phyloP scores from a whole-genome alignment of 495 filamentous ascomycete species.

The Penicillium maclennaniae region DNA sequence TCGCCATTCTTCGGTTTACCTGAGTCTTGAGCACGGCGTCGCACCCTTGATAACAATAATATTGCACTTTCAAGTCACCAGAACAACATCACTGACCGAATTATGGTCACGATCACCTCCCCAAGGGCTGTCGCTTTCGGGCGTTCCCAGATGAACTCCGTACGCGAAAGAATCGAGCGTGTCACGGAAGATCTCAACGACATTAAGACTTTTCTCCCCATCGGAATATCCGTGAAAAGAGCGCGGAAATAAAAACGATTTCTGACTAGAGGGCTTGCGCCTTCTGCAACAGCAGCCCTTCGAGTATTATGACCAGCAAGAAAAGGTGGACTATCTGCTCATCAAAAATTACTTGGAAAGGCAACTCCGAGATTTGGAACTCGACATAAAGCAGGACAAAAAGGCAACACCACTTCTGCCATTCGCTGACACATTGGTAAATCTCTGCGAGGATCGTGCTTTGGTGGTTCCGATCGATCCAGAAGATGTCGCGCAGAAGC shows the following conservation, averaged over 20 bases:
- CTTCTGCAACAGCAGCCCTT: constrained; percentile 19
- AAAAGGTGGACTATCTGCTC: constrained; percentile 41
- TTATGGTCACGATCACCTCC: constrained; percentile 2
- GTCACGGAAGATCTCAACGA: constrained; percentile 17
- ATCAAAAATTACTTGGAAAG: constrained; percentile 38
- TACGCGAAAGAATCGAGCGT: constrained; percentile 18
- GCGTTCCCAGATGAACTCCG: neutral
- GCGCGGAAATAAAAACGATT: constrained; percentile 2
- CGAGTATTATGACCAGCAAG: constrained; percentile 32
- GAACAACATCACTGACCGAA: neutral
- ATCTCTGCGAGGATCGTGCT: constrained; percentile 40
- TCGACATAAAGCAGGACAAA: constrained; percentile 31
- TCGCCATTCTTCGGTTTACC: neutral
- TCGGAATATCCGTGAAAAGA: constrained; percentile 10
- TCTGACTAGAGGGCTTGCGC: constrained; percentile 7
- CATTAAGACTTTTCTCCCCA: constrained; percentile 12
- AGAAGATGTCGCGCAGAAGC: constrained; percentile 28
- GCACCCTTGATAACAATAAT: neutral
- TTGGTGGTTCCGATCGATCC: constrained; percentile 30
- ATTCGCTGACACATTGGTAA: constrained; percentile 29
- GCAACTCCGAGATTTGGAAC: constrained; percentile 29
- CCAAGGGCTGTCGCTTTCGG: constrained; percentile 4
- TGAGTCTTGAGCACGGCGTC: neutral
- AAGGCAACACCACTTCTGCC: constrained; percentile 32
- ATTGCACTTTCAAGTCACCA: neutral